phyloP scores from a whole-genome alignment of 75 land plant species.

The Sequoia sempervirens region DNA sequence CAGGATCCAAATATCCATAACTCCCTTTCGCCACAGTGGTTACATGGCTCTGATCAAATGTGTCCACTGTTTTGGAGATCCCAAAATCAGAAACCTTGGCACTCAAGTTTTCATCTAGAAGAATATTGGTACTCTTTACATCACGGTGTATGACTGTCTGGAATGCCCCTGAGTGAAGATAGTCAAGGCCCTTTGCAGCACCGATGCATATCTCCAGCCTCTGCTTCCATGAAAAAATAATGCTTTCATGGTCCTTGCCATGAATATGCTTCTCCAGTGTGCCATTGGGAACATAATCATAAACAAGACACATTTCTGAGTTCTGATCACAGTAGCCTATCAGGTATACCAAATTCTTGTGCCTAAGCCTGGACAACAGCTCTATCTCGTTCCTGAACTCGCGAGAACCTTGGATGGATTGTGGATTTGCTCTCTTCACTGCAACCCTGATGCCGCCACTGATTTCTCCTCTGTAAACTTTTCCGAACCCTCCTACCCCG shows the following conservation, averaged over 20 bases:
- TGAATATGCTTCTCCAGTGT: slow-evolving; percentile 13
- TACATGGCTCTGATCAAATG: slow-evolving; percentile 17
- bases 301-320: slow-evolving; percentile 20
- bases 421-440: slow-evolving; percentile 24
- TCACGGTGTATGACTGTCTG: slow-evolving; percentile 25
- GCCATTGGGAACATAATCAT: slow-evolving; percentile 18
- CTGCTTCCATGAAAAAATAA: slow-evolving; percentile 17
- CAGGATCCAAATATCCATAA: slow-evolving; percentile 27
- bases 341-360: slow-evolving; percentile 23
- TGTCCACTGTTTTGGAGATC: slow-evolving; percentile 21
- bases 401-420: slow-evolving; percentile 14
- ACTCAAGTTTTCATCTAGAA: slow-evolving; percentile 21
- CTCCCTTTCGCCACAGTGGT: slow-evolving; percentile 27
- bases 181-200: slow-evolving; percentile 28
- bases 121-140: slow-evolving; percentile 30
- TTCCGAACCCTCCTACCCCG: slow-evolving; percentile 82
- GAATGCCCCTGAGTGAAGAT: slow-evolving; percentile 25
- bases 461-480: slow-evolving; percentile 31
- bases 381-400: slow-evolving; percentile 29
- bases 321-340: slow-evolving; percentile 22
- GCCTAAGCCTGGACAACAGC: slow-evolving; percentile 25
- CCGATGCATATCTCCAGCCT: slow-evolving; percentile 36
- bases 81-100: slow-evolving; percentile 36
- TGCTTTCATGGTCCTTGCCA: background rate
- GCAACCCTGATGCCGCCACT: slow-evolving; percentile 22